These are phyloP conservation scores for Plectosphaerella cucumerina DNA, from an alignment of 2,329 filamentous ascomycete genomes.

Conservation along the genomic window DNA sequence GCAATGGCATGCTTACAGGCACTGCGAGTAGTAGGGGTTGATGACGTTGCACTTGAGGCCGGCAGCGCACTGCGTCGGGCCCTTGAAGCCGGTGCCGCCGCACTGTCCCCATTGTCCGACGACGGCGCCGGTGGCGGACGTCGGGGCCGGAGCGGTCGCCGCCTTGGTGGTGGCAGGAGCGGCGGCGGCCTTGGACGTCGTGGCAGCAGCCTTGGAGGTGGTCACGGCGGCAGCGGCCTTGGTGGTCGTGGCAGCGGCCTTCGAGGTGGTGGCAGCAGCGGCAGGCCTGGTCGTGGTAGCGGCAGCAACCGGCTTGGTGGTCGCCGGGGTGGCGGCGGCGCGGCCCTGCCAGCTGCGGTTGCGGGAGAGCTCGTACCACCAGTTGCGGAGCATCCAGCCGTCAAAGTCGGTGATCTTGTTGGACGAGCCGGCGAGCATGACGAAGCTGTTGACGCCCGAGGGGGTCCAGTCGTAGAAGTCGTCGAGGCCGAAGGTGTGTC, in stretches of 20 bases:
- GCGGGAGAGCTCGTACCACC: slow-evolving; percentile 33
- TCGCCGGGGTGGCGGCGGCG: neutral
- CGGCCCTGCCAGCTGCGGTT: slow-evolving; percentile 17
- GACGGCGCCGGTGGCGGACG: neutral
- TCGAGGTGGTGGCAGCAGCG: neutral
- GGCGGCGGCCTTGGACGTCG: neutral
- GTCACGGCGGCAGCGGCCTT: neutral
- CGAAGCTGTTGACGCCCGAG: slow-evolving; percentile 32
- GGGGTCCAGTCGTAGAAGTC: slow-evolving; percentile 39
- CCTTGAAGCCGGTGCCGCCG: slow-evolving; percentile 31
- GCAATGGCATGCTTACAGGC: neutral
- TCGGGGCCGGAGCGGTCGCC: neutral
- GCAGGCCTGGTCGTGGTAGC: slow-evolving; percentile 1
- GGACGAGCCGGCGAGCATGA: slow-evolving; percentile 40
- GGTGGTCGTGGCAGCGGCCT: neutral
- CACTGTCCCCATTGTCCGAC: slow-evolving; percentile 29
- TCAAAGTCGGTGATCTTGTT: slow-evolving; percentile 40
- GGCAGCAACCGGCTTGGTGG: neutral
- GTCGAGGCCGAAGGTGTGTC: slow-evolving; percentile 37
- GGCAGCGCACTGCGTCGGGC: slow-evolving; percentile 31
- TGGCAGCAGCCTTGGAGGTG: neutral
- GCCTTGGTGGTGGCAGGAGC: neutral
- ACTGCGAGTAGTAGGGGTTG: slow-evolving; percentile 18
- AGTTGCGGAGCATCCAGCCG: slow-evolving; percentile 43
- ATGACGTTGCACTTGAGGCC: slow-evolving; percentile 31